Conservation (phyloP, 768 basidiomycete species). For the Harrya chromipes region DNA sequence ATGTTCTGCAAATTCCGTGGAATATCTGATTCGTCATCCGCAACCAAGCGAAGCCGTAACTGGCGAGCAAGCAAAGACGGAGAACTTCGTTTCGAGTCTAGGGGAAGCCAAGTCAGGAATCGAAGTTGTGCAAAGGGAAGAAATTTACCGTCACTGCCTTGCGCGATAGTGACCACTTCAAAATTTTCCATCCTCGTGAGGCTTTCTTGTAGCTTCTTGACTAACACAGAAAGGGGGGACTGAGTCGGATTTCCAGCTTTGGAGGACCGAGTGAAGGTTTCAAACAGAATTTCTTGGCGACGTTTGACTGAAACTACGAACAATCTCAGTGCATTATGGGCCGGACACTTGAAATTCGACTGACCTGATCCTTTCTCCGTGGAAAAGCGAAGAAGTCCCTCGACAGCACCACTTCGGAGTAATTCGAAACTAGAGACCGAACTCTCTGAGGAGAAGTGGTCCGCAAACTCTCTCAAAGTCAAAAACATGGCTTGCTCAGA, state of each 20-base stretch:
- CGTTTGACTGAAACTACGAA: constrained; percentile 55
- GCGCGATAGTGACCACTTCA: constrained; percentile 88
- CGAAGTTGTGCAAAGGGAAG: neutral
- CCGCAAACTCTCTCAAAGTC: constrained; percentile 71
- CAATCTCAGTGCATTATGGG: constrained; percentile 4
- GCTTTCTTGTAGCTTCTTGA: constrained; percentile 96
- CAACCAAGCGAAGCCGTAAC: constrained; percentile 83
- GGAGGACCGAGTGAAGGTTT: constrained; percentile 64
- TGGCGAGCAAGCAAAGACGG: constrained; percentile 91
- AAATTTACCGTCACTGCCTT: constrained; percentile 68
- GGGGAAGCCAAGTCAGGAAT: neutral
- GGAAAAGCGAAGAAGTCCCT: constrained; percentile 78
- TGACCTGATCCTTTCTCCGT: constrained; percentile 53
- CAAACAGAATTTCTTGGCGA: constrained; percentile 77
- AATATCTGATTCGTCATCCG: constrained; percentile 84
- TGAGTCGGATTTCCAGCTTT: constrained; percentile 44
- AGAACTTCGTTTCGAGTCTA: constrained; percentile 88
- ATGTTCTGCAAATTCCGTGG: constrained; percentile 86
- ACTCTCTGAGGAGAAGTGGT: constrained; percentile 70
- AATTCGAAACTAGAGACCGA: constrained; percentile 96
- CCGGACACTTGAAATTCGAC: neutral
- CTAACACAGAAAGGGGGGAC: constrained; percentile 70
- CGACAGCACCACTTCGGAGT: constrained; percentile 89
- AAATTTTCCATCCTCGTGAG: constrained; percentile 94
- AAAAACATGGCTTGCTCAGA: constrained; percentile 62